phyloP scores from a whole-genome alignment of 192 early-diverging fungal species.

The Coemansia sp. region DNA sequence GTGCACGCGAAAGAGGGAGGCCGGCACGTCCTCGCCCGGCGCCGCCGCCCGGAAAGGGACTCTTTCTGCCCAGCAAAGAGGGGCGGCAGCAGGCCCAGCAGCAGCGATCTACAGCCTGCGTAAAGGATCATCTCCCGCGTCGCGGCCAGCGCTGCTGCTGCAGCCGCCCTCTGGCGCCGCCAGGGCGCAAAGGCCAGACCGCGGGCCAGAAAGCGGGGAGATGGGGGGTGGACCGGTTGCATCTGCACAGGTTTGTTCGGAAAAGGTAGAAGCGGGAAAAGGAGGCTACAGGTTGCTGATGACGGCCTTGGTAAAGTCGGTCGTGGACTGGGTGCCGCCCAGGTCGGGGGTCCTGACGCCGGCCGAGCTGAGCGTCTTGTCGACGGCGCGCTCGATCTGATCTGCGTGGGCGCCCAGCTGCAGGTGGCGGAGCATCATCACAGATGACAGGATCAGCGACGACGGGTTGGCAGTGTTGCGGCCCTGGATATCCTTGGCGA shows the following conservation, averaged over 20 bases:
- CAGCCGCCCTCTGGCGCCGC: too few species aligned
- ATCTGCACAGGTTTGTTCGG: neutral
- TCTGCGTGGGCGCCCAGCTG: conserved; percentile 84
- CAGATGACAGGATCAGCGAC: conserved; percentile 84
- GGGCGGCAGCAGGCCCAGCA: too few species aligned
- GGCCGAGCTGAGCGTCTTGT: conserved; percentile 79
- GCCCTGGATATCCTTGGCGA: conserved; percentile 93
- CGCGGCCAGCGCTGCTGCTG: too few species aligned
- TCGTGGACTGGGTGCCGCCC: conserved; percentile 79
- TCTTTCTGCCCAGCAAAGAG: too few species aligned
- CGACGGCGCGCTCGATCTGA: conserved; percentile 84
- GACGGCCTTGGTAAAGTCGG: conserved; percentile 90
- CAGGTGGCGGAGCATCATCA: conserved; percentile 95
- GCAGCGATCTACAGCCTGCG: too few species aligned
- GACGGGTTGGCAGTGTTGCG: conserved; percentile 95
- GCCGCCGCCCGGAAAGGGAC: too few species aligned
- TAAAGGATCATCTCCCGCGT: too few species aligned
- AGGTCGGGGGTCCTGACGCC: conserved; percentile 79
- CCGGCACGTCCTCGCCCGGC: too few species aligned
- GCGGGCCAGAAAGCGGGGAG: too few species aligned
- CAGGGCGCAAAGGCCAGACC: too few species aligned
- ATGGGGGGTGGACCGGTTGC: too few species aligned
- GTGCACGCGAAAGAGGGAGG: too few species aligned
- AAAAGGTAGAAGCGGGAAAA: neutral
- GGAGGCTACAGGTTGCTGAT: conserved; percentile 52